Base-by-base conservation (phyloP, 2,329 filamentous ascomycete genomes). In the Gremmenia infestans region DNA sequence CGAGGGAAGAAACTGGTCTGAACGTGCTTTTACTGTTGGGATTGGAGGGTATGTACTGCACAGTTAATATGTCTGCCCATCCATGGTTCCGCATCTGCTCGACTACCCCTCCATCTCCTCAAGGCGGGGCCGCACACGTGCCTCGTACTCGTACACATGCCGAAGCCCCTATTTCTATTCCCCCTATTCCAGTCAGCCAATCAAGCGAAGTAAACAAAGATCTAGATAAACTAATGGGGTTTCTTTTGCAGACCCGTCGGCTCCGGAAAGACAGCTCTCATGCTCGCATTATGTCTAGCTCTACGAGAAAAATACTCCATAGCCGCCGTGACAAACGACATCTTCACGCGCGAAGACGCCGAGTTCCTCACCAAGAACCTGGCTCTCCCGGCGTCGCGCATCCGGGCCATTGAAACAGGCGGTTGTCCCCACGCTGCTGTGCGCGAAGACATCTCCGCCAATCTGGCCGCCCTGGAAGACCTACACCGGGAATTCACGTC, bases 281-380 rank as follows among this genome's bases (percentile, higher is more conserved):
- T 99, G 93, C 85, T 97, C 11, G 87, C 89, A 40, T 88, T 97
- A 64, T 97, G 91, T 77, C 86, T 86, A 37, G 87, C 88, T 7
- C 85, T 99, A 6, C 88, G 94, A 59, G 79, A 86, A 50, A 78
- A 82, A 54, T 92, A 89, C 81, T 91, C 86, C 70, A 88, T 99
- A 68, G 94, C 94, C 0, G 94, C 91, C 58, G 93, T 99, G 22
- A 99, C 94, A 50, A 97, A 97, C 80, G 93, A 97, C 79, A 97
- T 97, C 79, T 97, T 97, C 80, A 97, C 93, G 22, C 88, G 88
- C 62, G 94, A 99, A 76, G 94, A 99, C 78, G 92, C 92, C 77
- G 94, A 97, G 74, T 99, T 99, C 77, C 85, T 99, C 25, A 96
- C 91, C 57, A 85, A 86, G 55, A 81, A 97, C 80, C 81, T 83